Percentiles rank a stretch among this genome's conserved stretches.
phyloP scores from a whole-genome alignment of 164 flowering plant genomes.

The Liriodendron chinense region DNA sequence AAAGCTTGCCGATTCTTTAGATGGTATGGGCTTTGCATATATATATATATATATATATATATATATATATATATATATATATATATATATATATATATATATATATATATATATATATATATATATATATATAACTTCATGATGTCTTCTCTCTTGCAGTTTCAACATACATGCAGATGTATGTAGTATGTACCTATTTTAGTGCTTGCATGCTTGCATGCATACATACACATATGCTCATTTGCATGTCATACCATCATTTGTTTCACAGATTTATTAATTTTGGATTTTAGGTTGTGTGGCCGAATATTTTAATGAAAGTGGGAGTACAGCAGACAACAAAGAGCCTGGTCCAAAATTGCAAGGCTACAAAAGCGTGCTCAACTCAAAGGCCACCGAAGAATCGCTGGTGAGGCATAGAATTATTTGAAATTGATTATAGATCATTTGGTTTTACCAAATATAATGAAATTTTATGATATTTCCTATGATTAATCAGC shows the following conservation, averaged over 20 bases:
- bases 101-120: too few relatives aligned
- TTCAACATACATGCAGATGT: not conserved
- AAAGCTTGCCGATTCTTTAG: conserved; percentile 63
- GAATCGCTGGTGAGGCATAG: conserved; percentile 55
- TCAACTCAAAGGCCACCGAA: conserved; percentile 60
- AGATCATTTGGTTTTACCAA: not conserved
- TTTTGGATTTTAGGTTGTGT: conserved; percentile 37
- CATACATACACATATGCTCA: not conserved
- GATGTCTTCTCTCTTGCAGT: not conserved
- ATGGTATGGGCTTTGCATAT: conserved; percentile 33
- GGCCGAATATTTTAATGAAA: conserved; percentile 33
- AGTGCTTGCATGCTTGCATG: not conserved
- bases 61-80: too few relatives aligned
- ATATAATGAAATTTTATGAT: not conserved
- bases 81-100: too few relatives aligned
- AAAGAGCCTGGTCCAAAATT: conserved; percentile 22
- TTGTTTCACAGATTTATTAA: not conserved
- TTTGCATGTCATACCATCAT: not conserved
- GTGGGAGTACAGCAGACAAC: not conserved
- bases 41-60: too few relatives aligned
- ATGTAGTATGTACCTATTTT: not conserved
- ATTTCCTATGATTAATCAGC: too few relatives aligned
- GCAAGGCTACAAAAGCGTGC: conserved; percentile 59
- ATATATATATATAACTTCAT: not conserved
- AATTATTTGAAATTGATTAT: not conserved